These are phyloP conservation scores for Ochetophila trinervis DNA, from an alignment of 306 rosid species.

Conservation along the genomic window DNA sequence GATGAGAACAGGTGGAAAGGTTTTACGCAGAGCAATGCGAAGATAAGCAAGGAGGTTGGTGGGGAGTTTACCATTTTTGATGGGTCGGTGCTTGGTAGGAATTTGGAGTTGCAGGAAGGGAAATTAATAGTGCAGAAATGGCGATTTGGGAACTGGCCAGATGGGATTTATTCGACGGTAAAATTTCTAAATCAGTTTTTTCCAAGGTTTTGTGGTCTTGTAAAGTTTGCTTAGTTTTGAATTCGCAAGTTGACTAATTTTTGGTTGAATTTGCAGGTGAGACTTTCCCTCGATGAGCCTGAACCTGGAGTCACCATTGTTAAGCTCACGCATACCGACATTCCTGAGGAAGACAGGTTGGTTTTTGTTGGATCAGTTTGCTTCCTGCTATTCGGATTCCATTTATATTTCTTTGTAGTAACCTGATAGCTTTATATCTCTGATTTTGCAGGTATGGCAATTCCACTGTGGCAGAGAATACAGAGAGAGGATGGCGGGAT, in stretches of 20 bases:
- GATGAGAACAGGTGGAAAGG: slow-evolving; percentile 99
- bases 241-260: neutral
- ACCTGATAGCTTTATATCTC: slow-evolving; percentile 5
- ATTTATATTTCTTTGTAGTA: neutral
- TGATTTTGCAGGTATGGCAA: slow-evolving; percentile 73
- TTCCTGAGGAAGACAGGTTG: slow-evolving; percentile 93
- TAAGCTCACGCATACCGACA: slow-evolving; percentile 70
- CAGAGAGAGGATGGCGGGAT: slow-evolving; percentile 98
- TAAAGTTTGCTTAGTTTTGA: neutral
- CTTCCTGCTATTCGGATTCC: neutral
- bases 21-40: slow-evolving; percentile 85
- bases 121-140: slow-evolving; percentile 80
- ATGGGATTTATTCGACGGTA: slow-evolving; percentile 72
- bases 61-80: slow-evolving; percentile 83
- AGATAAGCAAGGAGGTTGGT: slow-evolving; percentile 82
- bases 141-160: slow-evolving; percentile 92
- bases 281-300: slow-evolving; percentile 75
- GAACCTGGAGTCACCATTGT: slow-evolving; percentile 75
- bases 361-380: neutral
- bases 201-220: neutral
- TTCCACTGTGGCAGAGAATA: slow-evolving; percentile 94
- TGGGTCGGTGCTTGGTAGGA: slow-evolving; percentile 79
- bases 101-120: slow-evolving; percentile 79
- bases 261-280: slow-evolving; percentile 55
- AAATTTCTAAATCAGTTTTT: neutral